Evolutionary conservation across 495 filamentous ascomycete species (phyloP), one percentile per base, ranked within the genome.

Genomic region (Aspergillus affinis): DNA sequence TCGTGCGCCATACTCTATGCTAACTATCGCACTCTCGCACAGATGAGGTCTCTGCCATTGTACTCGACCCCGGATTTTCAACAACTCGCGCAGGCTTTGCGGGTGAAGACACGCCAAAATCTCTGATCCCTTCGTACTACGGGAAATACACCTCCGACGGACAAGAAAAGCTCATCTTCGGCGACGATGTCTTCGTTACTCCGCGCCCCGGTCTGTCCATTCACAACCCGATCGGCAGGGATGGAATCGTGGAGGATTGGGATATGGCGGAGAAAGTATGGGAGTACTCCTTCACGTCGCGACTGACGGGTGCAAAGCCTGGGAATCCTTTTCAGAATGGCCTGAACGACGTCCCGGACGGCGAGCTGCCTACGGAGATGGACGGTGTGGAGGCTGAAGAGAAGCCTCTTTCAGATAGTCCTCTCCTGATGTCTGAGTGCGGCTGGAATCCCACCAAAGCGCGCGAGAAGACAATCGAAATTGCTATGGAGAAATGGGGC

Each of bases 11-110:
- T 32, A 41, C 36, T 15, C 13, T 15, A 41, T 41, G 36, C 12
- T 41, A 13, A 41, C 36, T 15, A 15, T 15, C 13, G 36, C 49
- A 30, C 13, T 17, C 2, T 32, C 57, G 20, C 57, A 51, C 62
- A 96, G 94, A 98, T 80, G 94, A 98, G 75, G 92, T 98, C 54
- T 94, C 92, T 17, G 94, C 94, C 26, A 90, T 98, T 68, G 90
- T 98, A 21, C 90, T 98, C 65, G 94, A 98, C 68, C 90, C 95
- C 4, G 94, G 95, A 47, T 97, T 90, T 77, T 90, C 88, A 49
- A 89, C 85, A 66, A 91, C 87, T 17, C 93, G 95, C 76, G 95
- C 93, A 57, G 94, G 94, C 61, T 98, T 97, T 71, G 94, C 94
- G 4, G 94, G 95, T 65, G 94, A 98, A 87, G 94, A 98, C 76